These are phyloP conservation scores for Cryphonectria japonica DNA, from an alignment of 2,329 filamentous ascomycete species.

Conservation along the genomic window DNA sequence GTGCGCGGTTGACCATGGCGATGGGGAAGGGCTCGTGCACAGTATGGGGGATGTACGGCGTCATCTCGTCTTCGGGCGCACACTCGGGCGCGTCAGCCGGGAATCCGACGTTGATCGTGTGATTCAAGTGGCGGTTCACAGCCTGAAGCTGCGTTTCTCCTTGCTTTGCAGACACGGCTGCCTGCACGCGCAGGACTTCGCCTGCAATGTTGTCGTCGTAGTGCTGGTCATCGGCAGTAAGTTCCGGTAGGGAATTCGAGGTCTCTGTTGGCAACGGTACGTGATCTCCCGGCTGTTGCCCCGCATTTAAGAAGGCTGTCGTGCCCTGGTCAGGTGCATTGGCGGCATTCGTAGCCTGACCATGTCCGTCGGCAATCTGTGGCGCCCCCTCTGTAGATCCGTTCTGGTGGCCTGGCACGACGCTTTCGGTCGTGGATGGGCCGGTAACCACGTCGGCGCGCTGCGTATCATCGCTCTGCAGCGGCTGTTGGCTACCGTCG, in stretches of 20 bases:
- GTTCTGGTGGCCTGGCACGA: slow-evolving; percentile 23
- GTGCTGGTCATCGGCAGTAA: slow-evolving; percentile 61
- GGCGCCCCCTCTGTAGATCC: not conserved
- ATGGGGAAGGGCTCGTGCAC: slow-evolving; percentile 66
- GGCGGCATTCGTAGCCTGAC: slow-evolving; percentile 15
- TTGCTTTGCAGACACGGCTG: slow-evolving; percentile 52
- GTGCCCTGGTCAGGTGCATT: slow-evolving; percentile 31
- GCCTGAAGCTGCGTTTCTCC: slow-evolving; percentile 60
- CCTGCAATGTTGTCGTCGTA: slow-evolving; percentile 65
- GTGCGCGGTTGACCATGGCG: slow-evolving; percentile 70
- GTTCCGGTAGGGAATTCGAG: slow-evolving; percentile 49
- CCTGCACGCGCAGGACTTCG: slow-evolving; percentile 66
- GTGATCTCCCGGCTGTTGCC: slow-evolving; percentile 29
- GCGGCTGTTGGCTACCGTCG: slow-evolving; percentile 14
- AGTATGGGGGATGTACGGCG: slow-evolving; percentile 64
- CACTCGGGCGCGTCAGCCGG: slow-evolving; percentile 58
- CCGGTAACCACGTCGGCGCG: slow-evolving; percentile 32
- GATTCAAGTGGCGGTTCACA: slow-evolving; percentile 68
- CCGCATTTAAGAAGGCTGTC: slow-evolving; percentile 34
- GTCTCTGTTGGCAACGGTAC: slow-evolving; percentile 8
- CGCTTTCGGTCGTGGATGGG: slow-evolving; percentile 33
- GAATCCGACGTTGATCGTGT: slow-evolving; percentile 56
- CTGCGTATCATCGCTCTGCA: slow-evolving; percentile 22
- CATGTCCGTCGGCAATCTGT: not conserved
- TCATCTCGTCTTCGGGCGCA: slow-evolving; percentile 60